Evolutionary conservation across 768 basidiomycete genomes (phyloP), one percentile per base, ranked within the genome.

Genomic region (Phallus indusiatus): DNA sequence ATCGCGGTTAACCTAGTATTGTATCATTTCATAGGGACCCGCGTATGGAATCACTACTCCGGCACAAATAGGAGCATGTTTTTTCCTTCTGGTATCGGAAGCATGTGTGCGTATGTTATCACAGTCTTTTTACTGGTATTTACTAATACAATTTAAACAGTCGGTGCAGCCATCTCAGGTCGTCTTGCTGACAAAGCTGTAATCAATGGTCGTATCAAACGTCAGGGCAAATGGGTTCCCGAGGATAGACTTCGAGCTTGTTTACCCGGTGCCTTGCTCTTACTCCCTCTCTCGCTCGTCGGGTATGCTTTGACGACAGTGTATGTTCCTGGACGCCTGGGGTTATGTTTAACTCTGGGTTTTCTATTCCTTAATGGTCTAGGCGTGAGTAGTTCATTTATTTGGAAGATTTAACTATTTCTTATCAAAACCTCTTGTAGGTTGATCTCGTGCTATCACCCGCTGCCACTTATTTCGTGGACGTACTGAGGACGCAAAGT

Each of bases 181-280:
- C 73, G 73, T 16, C 60, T 85, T 0, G 86, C 86, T 0, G 86
- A 88, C 67, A 61, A 63, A 33, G 70, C 77, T 0, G 72, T 89
- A 18, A 69, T 76, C n/a, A 67, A 65, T 46, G 82, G 79, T 70
- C 77, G 77, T 14, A 68, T 73, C 47, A 66, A 70, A 6, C 78
- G 84, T 24, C 75, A 75, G 0, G 84, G 83, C 1, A 64, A 72
- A 1, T 86, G 82, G 83, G 77, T 80, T 47, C 85, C 85, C 0
- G 85, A 89, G 67, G 86, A 86, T 62, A 78, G 86, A 8, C 74
- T 88, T 24, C 76, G 82, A 1, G 83, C 76, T 1, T 72, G 78
- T 1, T 66, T 81, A 37, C 63, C 74, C 6, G 79, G 81, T 10
- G 75, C 75, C 2, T 68, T 75, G 0, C 34, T 79, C 17, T 69